Percentiles rank a stretch among this genome's conserved stretches.
These are phyloP conservation scores for Camellia oleifera DNA, from an alignment of 179 eudicot genomes.

Conservation along the genomic window DNA sequence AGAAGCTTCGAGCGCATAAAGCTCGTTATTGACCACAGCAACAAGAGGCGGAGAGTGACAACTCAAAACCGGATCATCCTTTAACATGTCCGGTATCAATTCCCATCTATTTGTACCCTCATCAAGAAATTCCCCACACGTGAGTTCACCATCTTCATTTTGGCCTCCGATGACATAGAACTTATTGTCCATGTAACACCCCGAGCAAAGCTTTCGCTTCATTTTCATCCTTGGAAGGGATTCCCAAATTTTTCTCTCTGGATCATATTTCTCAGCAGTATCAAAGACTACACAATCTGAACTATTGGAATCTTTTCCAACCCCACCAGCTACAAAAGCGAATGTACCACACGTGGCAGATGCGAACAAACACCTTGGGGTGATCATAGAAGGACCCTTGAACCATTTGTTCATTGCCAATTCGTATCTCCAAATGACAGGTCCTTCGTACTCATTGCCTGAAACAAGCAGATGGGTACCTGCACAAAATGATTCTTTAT, in stretches of 20 bases:
- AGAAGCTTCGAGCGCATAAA: slow-evolving; percentile 53
- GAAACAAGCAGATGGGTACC: slow-evolving; percentile 75
- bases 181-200: slow-evolving; percentile 63
- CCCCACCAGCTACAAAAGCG: slow-evolving; percentile 68
- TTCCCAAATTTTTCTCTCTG: slow-evolving; percentile 47
- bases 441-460: slow-evolving; percentile 46
- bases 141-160: slow-evolving; percentile 40
- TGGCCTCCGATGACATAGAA: slow-evolving; percentile 74
- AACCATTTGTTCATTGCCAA: slow-evolving; percentile 47
- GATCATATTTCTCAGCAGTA: slow-evolving; percentile 60
- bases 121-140: slow-evolving; percentile 66
- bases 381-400: slow-evolving; percentile 56
- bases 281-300: slow-evolving; percentile 21
- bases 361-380: slow-evolving; percentile 69
- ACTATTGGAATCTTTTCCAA: slow-evolving; percentile 17
- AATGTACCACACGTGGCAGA: slow-evolving; percentile 55
- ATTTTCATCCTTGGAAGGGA: slow-evolving; percentile 57
- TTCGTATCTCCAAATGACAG: slow-evolving; percentile 62
- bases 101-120: slow-evolving; percentile 46
- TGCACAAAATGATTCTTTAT: slow-evolving; percentile 69
- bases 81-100: slow-evolving; percentile 48
- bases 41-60: slow-evolving; percentile 64
- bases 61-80: slow-evolving; percentile 38
- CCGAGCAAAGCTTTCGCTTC: slow-evolving; percentile 57
- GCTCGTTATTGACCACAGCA: slow-evolving; percentile 65